These are phyloP conservation scores for Chalciporus sp. DNA, from an alignment of 1,284 basidiomycete genomes.

Conservation along the genomic window DNA sequence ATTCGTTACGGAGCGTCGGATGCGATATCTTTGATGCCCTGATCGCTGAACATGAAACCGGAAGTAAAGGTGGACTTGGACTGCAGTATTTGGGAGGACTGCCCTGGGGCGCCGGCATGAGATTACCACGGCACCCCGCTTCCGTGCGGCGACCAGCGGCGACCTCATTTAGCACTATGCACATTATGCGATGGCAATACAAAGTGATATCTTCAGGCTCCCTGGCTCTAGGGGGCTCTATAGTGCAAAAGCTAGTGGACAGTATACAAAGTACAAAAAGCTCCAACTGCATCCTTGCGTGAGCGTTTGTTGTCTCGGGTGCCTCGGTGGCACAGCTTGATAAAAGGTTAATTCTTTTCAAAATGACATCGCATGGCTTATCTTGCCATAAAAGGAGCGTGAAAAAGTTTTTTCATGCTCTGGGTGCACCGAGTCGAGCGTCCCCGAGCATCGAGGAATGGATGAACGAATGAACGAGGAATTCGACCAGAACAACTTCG, in stretches of 20 bases:
- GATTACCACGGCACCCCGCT: constrained; percentile 28
- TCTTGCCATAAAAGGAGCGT: constrained; percentile 21
- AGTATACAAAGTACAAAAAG: too few relatives aligned
- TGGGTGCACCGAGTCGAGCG: constrained; percentile 5
- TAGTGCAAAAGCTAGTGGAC: too few relatives aligned
- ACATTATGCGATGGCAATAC: too few relatives aligned
- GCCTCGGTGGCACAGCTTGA: constrained; percentile 18
- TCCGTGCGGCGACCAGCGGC: constrained; percentile 5
- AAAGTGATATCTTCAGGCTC: too few relatives aligned
- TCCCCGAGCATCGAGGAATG: constrained; percentile 28
- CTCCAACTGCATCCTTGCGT: too few relatives aligned
- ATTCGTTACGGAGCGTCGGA: constrained; percentile 54
- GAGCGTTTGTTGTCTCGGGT: neutral
- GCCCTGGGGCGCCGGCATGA: constrained; percentile 7
- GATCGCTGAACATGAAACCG: constrained; percentile 20
- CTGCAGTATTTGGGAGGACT: constrained; percentile 32
- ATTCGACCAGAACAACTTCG: constrained; percentile 6
- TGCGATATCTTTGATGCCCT: constrained; percentile 56
- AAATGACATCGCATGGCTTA: constrained; percentile 12
- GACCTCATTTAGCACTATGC: constrained; percentile 17
- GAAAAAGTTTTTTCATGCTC: constrained; percentile 28
- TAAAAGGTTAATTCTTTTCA: constrained; percentile 16
- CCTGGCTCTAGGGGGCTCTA: too few relatives aligned
- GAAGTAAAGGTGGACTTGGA: constrained; percentile 4
- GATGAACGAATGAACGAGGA: neutral